Evolutionary conservation across 1,284 basidiomycete genomes (phyloP).

Genomic region (Trichosporon coremiiforme): DNA sequence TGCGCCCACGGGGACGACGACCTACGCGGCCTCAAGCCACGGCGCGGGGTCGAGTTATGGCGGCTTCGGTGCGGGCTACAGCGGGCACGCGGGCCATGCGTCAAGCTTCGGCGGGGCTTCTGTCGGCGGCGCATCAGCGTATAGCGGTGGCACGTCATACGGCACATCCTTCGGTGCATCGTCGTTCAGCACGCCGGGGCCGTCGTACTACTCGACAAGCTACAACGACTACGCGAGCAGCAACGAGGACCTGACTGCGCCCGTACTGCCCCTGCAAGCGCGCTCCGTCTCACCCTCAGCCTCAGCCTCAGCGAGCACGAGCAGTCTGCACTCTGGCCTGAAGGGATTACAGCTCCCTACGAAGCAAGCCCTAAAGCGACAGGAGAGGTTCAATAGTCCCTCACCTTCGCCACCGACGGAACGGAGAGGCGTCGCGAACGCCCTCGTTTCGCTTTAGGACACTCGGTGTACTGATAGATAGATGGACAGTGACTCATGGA

Average conservation of each 20-base stretch:
- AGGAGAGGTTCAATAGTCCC: conserved; percentile 8
- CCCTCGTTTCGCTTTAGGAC: conserved; percentile 10
- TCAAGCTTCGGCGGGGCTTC: neutral
- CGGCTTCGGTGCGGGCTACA: neutral
- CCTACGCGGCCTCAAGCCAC: neutral
- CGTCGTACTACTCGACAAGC: neutral
- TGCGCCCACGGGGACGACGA: neutral
- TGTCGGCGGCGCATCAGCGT: neutral
- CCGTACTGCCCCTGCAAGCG: neutral
- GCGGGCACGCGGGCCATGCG: neutral
- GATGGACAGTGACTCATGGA: neutral
- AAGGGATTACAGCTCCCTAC: conserved; percentile 10
- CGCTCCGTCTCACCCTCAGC: conserved; percentile 1
- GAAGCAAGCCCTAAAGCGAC: conserved; percentile 10
- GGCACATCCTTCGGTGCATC: neutral
- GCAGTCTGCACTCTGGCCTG: conserved; percentile 8
- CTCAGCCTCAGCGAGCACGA: neutral
- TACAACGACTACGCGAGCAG: conserved; percentile 22
- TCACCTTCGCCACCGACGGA: conserved; percentile 9
- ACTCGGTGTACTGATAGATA: neutral
- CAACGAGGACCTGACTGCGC: conserved; percentile 24
- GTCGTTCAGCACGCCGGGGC: neutral
- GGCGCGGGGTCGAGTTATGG: neutral
- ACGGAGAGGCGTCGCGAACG: conserved; percentile 1
- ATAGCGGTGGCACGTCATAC: neutral